Conservation (phyloP, 2,329 filamentous ascomycete genomes). For the Rhynchosporium graminicola region DNA sequence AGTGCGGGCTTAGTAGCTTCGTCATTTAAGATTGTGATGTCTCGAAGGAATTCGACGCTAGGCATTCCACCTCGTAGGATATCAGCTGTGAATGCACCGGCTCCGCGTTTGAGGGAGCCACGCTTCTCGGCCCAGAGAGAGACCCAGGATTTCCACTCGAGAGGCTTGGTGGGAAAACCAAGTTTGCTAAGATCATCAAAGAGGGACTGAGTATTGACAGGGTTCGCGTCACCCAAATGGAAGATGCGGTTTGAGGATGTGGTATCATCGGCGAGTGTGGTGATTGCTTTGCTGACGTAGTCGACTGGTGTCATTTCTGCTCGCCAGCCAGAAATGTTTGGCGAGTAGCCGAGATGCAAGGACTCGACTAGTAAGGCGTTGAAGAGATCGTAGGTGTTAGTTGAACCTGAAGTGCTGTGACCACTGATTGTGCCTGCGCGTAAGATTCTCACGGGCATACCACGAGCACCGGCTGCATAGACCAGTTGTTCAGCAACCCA, state of each 20-base stretch:
- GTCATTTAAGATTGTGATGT: slow-evolving; percentile 74
- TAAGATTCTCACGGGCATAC: slow-evolving; percentile 72
- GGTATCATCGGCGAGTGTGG: slow-evolving; percentile 66
- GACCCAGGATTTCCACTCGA: slow-evolving; percentile 75
- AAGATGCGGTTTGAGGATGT: slow-evolving; percentile 65
- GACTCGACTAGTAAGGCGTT: slow-evolving; percentile 78
- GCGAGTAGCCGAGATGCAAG: slow-evolving; percentile 68
- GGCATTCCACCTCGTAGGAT: slow-evolving; percentile 82
- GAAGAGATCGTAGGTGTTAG: slow-evolving; percentile 77
- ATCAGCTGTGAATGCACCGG: slow-evolving; percentile 74
- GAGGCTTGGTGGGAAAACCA: slow-evolving; percentile 67
- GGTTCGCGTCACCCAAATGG: slow-evolving; percentile 73
- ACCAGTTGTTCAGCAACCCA: slow-evolving; percentile 72
- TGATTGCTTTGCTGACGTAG: slow-evolving; percentile 74
- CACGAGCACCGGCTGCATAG: slow-evolving; percentile 74
- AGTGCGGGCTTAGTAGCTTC: slow-evolving; percentile 64
- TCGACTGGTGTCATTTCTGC: slow-evolving; percentile 85
- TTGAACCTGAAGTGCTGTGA: slow-evolving; percentile 72
- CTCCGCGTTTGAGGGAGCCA: slow-evolving; percentile 62
- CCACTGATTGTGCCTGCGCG: slow-evolving; percentile 82
- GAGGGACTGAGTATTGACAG: slow-evolving; percentile 64
- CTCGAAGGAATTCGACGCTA: slow-evolving; percentile 67
- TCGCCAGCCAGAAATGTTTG: slow-evolving; percentile 72
- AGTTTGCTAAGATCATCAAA: slow-evolving; percentile 66
- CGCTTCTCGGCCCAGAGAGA: slow-evolving; percentile 71